Percentiles rank a stretch among this genome's conserved stretches.
Evolutionary conservation across 2,329 filamentous ascomycete species (phyloP).

Genomic region (Penicillium digitatum): DNA sequence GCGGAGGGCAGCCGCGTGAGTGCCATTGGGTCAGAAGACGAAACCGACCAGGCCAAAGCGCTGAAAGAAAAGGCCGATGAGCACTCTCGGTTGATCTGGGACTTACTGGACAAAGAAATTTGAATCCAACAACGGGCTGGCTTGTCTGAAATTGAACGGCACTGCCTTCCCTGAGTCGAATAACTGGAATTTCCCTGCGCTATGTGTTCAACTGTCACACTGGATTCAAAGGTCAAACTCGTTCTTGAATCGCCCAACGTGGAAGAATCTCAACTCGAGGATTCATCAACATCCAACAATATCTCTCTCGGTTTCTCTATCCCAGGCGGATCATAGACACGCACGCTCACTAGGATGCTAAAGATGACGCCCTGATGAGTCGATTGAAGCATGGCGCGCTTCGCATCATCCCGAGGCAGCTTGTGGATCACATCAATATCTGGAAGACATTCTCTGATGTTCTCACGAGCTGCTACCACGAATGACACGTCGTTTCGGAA

Average conservation of each 20-base stretch:
- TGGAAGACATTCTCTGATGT: not conserved
- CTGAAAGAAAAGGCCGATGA: constrained; percentile 23
- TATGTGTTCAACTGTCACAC: not conserved
- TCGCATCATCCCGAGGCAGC: not conserved
- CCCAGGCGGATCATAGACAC: not conserved
- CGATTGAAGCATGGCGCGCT: not conserved
- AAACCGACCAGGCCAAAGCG: constrained; percentile 5
- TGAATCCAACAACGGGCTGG: constrained; percentile 12
- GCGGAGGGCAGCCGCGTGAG: constrained; percentile 28
- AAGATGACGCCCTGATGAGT: not conserved
- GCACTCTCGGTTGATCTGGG: constrained; percentile 38
- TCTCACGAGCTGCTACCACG: not conserved
- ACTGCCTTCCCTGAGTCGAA: not conserved
- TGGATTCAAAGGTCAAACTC: not conserved
- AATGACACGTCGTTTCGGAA: not conserved
- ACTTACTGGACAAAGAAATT: constrained; percentile 36
- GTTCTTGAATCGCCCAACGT: not conserved
- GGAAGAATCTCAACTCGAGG: not conserved
- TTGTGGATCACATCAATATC: not conserved
- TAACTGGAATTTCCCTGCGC: not conserved
- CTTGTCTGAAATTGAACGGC: not conserved
- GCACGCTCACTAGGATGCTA: not conserved
- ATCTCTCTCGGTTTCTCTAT: not conserved
- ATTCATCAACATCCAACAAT: not conserved
- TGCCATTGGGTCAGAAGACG: constrained; percentile 5